Evolutionary conservation across 1,284 basidiomycete genomes (phyloP), one percentile per base, ranked within the genome.

Genomic region (Microbotryomycetes sp.): DNA sequence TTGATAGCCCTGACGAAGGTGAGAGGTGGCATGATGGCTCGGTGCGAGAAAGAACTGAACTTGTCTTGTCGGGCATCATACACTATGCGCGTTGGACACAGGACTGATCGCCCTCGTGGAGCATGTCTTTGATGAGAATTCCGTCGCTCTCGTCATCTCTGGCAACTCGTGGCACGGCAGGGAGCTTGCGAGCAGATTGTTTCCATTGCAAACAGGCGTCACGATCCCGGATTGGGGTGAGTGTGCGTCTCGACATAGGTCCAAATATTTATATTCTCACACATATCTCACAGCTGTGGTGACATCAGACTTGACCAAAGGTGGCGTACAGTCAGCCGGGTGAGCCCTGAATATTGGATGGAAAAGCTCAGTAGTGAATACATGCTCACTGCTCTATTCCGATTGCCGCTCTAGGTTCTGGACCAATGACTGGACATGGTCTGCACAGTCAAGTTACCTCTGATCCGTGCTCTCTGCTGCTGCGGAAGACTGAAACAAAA

Each of bases 261-360:
- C 3, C n/a, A 47, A 49, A 25, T 49, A 16, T 29, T 49, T 4
- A 29, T 45, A 14, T 28, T 30, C 46, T 16, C n/a, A n/a, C n/a
- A n/a, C 49, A 2, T 3, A 14, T 9, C 25, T 23, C 29, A 54
- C 52, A n/a, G 45, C 5, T 45, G 15, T 23, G 32, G 54, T 26
- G n/a, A 16, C 54, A 7, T 23, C 22, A n/a, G 32, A 55, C 31
- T 28, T 12, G 32, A 23, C 23, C 23, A 47, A 42, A 36, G 53
- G 58, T 6, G 58, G 58, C 16, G 15, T 59, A 16, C 32, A 49
- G 45, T 42, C 58, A 6, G 58, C 58, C n/a, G 58, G 58, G 58
- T 59, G 16, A 31, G 57, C 25, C 30, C 16, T 30, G 14, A n/a
- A 45, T 23, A 32, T 23, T 48, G 3, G 6, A 26, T 16, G 12